Evolutionary conservation across 768 basidiomycete genomes (phyloP), one percentile per base, ranked within the genome.

Genomic region (Russula earlei): DNA sequence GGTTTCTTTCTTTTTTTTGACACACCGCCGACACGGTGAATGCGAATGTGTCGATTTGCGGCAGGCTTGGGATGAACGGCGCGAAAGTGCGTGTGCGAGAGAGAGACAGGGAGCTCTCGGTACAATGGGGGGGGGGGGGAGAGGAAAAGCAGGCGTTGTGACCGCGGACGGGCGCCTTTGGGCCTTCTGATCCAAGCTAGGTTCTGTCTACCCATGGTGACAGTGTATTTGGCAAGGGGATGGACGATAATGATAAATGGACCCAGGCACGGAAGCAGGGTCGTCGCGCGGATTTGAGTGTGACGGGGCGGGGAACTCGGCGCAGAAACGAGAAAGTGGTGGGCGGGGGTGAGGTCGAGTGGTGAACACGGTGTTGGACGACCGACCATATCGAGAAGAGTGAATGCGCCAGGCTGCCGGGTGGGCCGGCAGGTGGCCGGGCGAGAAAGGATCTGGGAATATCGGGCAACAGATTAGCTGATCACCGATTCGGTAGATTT

Each of bases 401-500:
- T 46, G 49, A 45, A 48, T 52, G 56, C 56, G 58, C 58, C 58
- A 51, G n/a, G 48, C 27, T 60, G 17, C 55, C 58, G 58, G 58
- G 20, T 15, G 37, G 33, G 49, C 49, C 38, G 58, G 56, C 27
- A 27, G 12, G 34, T n/a, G 42, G 22, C 50, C 60, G 60, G 60
- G 52, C 34, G 37, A 41, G 31, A n/a, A 45, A 46, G 7, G 58
- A 59, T 59, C 58, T 61, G 44, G 58, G 60, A 61, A 58, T 58
- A 61, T 61, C 60, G 60, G 58, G 58, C 5, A 31, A 43, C 47
- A 62, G 61, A 60, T 62, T 62, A 49, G 53, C 55, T 55, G 61
- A 52, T 62, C 61, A 60, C 61, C 61, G 61, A 62, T 62, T 62
- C 54, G 54, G 47, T 51, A 40, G 61, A 62, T 62, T 62, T 55